phyloP scores from a whole-genome alignment of 495 filamentous ascomycete species.

The Sporormia fimetaria region DNA sequence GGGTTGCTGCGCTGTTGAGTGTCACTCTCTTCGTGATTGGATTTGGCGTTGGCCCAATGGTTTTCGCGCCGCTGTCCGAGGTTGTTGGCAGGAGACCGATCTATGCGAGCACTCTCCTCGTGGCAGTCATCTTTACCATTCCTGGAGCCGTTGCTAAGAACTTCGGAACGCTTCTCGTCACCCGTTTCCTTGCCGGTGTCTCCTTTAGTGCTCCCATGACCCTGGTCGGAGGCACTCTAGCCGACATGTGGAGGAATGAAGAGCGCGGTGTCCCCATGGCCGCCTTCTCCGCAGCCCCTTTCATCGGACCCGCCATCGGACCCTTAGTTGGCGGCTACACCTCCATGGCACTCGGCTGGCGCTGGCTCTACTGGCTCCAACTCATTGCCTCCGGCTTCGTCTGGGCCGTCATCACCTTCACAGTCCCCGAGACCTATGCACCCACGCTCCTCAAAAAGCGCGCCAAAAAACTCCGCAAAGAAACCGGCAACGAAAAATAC shows the following conservation, averaged over 20 bases:
- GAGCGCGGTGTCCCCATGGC: constrained; percentile 78
- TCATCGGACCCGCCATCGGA: constrained; percentile 62
- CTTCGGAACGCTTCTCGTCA: constrained; percentile 61
- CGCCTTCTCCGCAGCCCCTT: constrained; percentile 70
- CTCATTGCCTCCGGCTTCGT: constrained; percentile 55
- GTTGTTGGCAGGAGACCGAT: constrained; percentile 57
- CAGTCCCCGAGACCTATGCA: constrained; percentile 70
- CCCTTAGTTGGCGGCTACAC: constrained; percentile 70
- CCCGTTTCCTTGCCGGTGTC: constrained; percentile 64
- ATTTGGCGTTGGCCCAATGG: constrained; percentile 73
- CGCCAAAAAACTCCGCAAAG: constrained; percentile 55
- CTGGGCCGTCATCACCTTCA: constrained; percentile 64
- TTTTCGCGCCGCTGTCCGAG: constrained; percentile 67
- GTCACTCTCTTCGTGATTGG: constrained; percentile 66
- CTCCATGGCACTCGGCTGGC: constrained; percentile 56
- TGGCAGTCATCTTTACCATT: constrained; percentile 67
- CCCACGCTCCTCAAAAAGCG: constrained; percentile 55
- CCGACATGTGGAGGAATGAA: constrained; percentile 73
- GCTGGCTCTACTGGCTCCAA: constrained; percentile 80
- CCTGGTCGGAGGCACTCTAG: constrained; percentile 64
- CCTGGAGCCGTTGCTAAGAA: constrained; percentile 66
- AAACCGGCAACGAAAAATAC: constrained; percentile 50
- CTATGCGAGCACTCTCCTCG: constrained; percentile 49
- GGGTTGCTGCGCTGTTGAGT: constrained; percentile 54
- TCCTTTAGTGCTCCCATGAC: constrained; percentile 79